Evolutionary conservation across 2,329 filamentous ascomycete genomes (phyloP).

Genomic region (Beauveria caledonica): DNA sequence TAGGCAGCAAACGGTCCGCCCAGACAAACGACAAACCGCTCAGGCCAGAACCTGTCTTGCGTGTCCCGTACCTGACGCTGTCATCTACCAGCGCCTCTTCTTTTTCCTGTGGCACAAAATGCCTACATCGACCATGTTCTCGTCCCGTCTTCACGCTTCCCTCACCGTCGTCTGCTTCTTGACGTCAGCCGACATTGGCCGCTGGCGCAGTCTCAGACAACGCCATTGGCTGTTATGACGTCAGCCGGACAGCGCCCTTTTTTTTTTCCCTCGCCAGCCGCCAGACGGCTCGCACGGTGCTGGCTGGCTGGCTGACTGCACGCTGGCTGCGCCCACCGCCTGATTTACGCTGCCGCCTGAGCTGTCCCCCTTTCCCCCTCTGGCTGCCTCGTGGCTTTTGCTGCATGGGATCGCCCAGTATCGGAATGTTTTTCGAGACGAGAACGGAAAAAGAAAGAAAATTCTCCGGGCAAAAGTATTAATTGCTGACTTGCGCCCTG

Average conservation of each 20-base stretch:
- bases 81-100: background rate
- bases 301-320: background rate
- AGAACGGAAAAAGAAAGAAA: conserved; percentile 1
- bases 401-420: background rate
- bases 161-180: conserved; percentile 3
- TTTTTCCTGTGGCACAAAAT: background rate
- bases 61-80: background rate
- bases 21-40: background rate
- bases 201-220: background rate
- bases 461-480: background rate
- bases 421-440: background rate
- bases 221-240: conserved; percentile 12
- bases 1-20: conserved; percentile 4
- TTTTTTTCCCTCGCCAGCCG: background rate
- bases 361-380: background rate
- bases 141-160: background rate
- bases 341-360: background rate
- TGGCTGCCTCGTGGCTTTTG: conserved; percentile 1
- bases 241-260: conserved; percentile 9
- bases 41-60: background rate
- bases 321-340: background rate
- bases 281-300: background rate
- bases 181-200: conserved; percentile 11
- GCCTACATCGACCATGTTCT: background rate
- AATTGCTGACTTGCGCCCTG: background rate